Conservation (phyloP, 345 rosid species). For the Pugionium dolabratum region DNA sequence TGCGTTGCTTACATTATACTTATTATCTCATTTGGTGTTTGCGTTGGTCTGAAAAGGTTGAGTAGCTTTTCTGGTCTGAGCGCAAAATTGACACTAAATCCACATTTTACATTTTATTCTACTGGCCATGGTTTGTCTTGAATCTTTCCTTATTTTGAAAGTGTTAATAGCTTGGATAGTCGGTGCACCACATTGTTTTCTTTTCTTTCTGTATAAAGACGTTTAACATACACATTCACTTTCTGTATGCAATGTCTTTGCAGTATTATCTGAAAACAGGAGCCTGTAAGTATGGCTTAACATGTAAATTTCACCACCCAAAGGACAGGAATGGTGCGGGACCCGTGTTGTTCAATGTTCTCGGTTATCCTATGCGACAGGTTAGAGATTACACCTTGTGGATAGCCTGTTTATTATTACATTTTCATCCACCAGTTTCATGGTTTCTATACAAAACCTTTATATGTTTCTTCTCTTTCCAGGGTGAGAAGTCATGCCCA, state of each 20-base stretch:
- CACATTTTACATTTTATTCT: no score
- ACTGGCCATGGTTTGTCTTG: no score
- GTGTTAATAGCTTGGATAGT: background rate
- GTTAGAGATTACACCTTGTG: constrained; percentile 35
- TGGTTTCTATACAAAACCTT: background rate
- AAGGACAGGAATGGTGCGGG: constrained; percentile 89
- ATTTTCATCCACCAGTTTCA: constrained; percentile 8
- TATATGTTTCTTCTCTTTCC: constrained; percentile 21
- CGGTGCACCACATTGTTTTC: no score
- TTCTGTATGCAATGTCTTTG: constrained; percentile 25
- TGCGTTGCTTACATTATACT: constrained; percentile 26
- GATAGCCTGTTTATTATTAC: background rate
- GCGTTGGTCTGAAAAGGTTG: constrained; percentile 3
- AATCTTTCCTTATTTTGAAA: background rate
- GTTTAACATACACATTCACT: constrained; percentile 12
- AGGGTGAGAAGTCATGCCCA: constrained; percentile 85
- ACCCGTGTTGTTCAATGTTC: constrained; percentile 61
- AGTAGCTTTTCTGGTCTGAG: background rate
- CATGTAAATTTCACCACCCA: constrained; percentile 88
- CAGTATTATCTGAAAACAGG: constrained; percentile 86
- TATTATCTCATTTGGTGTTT: constrained; percentile 8
- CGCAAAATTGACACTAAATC: no score
- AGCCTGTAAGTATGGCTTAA: constrained; percentile 78
- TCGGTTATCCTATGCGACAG: constrained; percentile 82
- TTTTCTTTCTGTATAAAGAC: background rate